Percentiles rank a stretch among this genome's conserved stretches.
Conservation (phyloP, 495 filamentous ascomycete genomes). For the Neurospora hispaniola region DNA sequence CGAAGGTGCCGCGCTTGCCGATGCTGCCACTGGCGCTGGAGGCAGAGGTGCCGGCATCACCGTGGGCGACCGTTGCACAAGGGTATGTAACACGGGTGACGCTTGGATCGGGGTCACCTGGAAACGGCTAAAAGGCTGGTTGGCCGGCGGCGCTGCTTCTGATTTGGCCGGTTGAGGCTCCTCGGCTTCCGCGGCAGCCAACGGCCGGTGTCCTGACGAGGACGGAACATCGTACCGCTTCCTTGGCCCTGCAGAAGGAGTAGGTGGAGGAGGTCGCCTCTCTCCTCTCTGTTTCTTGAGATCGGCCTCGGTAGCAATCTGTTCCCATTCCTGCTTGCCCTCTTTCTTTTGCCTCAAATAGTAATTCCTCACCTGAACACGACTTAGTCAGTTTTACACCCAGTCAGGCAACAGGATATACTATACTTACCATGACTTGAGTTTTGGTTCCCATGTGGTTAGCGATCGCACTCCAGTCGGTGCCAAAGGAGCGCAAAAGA, state of each 20-base stretch:
- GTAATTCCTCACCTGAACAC: conserved; percentile 77
- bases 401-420: not conserved
- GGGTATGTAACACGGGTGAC: conserved; percentile 15
- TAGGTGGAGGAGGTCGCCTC: conserved; percentile 58
- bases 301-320: conserved; percentile 60
- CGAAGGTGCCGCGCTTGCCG: conserved; percentile 3
- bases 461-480: conserved; percentile 78
- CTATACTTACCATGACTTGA: conserved; percentile 70
- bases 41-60: conserved; percentile 10
- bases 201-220: conserved; percentile 43
- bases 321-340: conserved; percentile 53
- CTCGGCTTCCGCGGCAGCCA: conserved; percentile 47
- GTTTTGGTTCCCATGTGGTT: conserved; percentile 86
- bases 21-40: conserved; percentile 1
- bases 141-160: conserved; percentile 21
- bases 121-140: conserved; percentile 27
- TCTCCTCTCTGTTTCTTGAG: conserved; percentile 57
- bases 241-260: conserved; percentile 39
- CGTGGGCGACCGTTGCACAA: conserved; percentile 10
- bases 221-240: conserved; percentile 41
- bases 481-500: conserved; percentile 72
- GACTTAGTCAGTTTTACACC: conserved; percentile 15
- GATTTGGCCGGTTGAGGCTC: conserved; percentile 37
- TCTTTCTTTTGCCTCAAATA: conserved; percentile 66
- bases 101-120: conserved; percentile 32